phyloP scores from a whole-genome alignment of 371 early-diverging fungal species.

The Coemansia sp. region DNA sequence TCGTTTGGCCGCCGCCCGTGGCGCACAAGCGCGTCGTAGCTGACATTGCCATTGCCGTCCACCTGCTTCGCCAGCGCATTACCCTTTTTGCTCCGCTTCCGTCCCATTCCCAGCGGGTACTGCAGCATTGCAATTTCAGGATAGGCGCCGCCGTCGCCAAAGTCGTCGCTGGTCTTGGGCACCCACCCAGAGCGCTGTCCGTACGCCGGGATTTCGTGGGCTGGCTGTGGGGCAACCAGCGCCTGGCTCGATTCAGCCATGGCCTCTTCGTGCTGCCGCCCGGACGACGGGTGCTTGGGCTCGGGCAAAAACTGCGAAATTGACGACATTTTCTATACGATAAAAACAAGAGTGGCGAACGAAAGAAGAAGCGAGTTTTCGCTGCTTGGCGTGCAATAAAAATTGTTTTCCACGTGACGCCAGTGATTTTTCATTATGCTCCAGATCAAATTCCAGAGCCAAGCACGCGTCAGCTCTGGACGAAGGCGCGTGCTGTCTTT shows the following conservation, averaged over 20 bases:
- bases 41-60: slow-evolving; percentile 85
- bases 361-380: neutral
- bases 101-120: slow-evolving; percentile 93
- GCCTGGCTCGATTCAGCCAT: neutral
- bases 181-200: slow-evolving; percentile 76
- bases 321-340: slow-evolving; percentile 46
- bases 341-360: slow-evolving; percentile 1
- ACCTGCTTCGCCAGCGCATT: slow-evolving; percentile 85
- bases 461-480: no score
- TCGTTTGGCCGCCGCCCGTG: slow-evolving; percentile 74
- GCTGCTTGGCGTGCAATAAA: neutral
- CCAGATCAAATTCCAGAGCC: no score
- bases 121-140: slow-evolving; percentile 91
- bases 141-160: slow-evolving; percentile 95
- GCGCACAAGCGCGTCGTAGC: slow-evolving; percentile 83
- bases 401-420: neutral
- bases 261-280: neutral
- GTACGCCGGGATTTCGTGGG: slow-evolving; percentile 64
- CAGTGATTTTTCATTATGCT: neutral
- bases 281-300: slow-evolving; percentile 27
- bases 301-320: slow-evolving; percentile 46
- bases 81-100: slow-evolving; percentile 63
- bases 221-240: neutral
- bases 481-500: no score
- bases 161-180: slow-evolving; percentile 83